Percentiles rank a stretch among this genome's conserved stretches.
These are phyloP conservation scores for Scheffersomyces cryptocercus DNA, from an alignment of 1,139 yeast species.

Conservation along the genomic window DNA sequence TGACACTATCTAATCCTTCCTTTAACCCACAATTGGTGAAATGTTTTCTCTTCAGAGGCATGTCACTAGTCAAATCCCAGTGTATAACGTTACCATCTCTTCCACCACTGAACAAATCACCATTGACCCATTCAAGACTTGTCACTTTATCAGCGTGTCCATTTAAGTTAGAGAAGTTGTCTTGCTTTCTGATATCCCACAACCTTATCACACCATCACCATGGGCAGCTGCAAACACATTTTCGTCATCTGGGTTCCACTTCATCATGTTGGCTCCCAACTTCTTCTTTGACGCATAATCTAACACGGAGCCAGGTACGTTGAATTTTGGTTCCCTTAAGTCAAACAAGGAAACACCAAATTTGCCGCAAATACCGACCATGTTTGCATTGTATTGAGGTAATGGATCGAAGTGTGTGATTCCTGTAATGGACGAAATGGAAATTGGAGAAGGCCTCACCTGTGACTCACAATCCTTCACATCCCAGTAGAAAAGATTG, in stretches of 20 bases:
- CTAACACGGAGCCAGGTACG: slow-evolving; percentile 28
- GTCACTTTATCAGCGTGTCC: slow-evolving; percentile 61
- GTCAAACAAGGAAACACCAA: slow-evolving; percentile 73
- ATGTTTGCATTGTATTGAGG: slow-evolving; percentile 27
- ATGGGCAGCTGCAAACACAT: slow-evolving; percentile 68
- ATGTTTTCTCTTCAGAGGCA: slow-evolving; percentile 15
- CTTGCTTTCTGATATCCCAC: slow-evolving; percentile 74
- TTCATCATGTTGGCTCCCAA: slow-evolving; percentile 42
- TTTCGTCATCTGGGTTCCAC: slow-evolving; percentile 65
- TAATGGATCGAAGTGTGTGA: slow-evolving; percentile 54
- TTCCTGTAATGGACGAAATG: slow-evolving; percentile 54
- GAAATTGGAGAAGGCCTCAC: slow-evolving; percentile 47
- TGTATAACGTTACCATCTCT: slow-evolving; percentile 71
- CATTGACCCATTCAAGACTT: slow-evolving; percentile 62
- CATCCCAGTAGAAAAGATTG: slow-evolving; percentile 73
- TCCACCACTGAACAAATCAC: slow-evolving; percentile 65
- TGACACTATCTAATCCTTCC: slow-evolving; percentile 48
- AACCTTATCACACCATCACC: slow-evolving; percentile 59
- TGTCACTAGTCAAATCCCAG: slow-evolving; percentile 59
- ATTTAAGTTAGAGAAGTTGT: slow-evolving; percentile 51
- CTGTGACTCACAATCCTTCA: slow-evolving; percentile 51
- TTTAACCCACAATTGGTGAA: slow-evolving; percentile 43
- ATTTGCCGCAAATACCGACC: slow-evolving; percentile 64
- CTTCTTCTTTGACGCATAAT: slow-evolving; percentile 1
- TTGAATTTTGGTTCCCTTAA: slow-evolving; percentile 48